Base-by-base conservation (phyloP, 1,284 basidiomycete species). In the Volvariella surrecta region DNA sequence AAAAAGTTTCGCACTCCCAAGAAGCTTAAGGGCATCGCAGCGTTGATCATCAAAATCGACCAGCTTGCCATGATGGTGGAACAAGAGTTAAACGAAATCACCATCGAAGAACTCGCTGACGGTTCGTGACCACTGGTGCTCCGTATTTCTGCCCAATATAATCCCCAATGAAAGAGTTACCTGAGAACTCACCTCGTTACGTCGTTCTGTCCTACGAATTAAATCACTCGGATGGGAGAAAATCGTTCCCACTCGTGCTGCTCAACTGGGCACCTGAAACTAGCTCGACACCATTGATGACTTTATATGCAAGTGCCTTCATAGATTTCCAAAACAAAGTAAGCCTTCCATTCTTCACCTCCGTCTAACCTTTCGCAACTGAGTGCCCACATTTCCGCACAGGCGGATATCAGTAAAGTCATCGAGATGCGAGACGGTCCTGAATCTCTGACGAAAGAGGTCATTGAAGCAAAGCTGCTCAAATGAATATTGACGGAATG, bases 161-260 rank as follows among this genome's bases (percentile, higher is more conserved):
- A 13, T n/a, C 28, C 32, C 30, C 40, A 37, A 43, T 24, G 19
- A 7, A 53, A 94, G 94, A 95, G 57, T 72, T 97, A 4, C 93
- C 93, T 0, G 90, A 90, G 63, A 89, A 88, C 60, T 77, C 85
- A 3, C 93, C 93, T 8, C 76, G 93, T 52, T 96, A 91, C 59
- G 78, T 96, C 38, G 61, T 97, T 16, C 54, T 73, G 21, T 89
- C 89, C 11, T 89, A 94, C 56, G 84, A 89, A 55, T 73, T 93
- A 17, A 72, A 74, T 37, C 89, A 95, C 61, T 60, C 59, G 3
- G 94, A 97, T 55, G 93, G 93, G 2, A 74, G 94, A 30, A 82
- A 74, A 48, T 92, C 89, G 1, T 92, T 84, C 55, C 89, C 89
- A 1, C 68, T 93, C 11, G 79, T 89, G 2, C 68, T 94, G 42